A percentile compares a stretch with the other conserved stretches of the same genome.
These are phyloP conservation scores for Fusarium devonianum DNA, from an alignment of 2,329 filamentous ascomycete species.

Conservation along the genomic window DNA sequence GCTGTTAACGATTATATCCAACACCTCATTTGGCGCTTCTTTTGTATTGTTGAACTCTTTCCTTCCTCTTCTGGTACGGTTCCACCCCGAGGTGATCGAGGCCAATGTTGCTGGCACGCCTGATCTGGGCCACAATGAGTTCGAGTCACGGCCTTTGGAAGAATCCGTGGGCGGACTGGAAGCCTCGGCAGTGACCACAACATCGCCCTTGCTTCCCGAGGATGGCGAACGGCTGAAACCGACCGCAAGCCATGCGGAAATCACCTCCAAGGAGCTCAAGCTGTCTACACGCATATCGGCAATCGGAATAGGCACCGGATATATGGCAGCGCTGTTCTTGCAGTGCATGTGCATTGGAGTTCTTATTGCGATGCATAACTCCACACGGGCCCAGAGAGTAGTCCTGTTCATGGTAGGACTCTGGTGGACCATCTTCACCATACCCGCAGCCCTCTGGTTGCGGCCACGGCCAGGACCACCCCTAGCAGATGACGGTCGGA, in stretches of 20 bases:
- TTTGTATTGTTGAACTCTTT: conserved; percentile 97
- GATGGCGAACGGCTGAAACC: conserved; percentile 48
- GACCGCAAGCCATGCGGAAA: conserved; percentile 54
- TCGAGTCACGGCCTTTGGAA: conserved; percentile 48
- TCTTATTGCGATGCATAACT: conserved; percentile 74
- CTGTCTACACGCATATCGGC: conserved; percentile 92
- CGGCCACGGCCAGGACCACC: conserved; percentile 89
- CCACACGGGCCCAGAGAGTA: conserved; percentile 84
- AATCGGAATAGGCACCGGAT: conserved; percentile 92
- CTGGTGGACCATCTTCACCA: conserved; percentile 94
- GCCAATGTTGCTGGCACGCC: conserved; percentile 41
- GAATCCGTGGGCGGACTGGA: conserved; percentile 45
- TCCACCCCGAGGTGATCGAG: conserved; percentile 69
- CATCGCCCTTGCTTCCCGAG: conserved; percentile 55
- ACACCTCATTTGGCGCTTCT: conserved; percentile 92
- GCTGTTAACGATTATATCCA: conserved; percentile 85
- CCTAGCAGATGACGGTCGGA: conserved; percentile 56
- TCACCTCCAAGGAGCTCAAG: conserved; percentile 72
- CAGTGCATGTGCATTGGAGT: conserved; percentile 83
- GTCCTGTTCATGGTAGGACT: conserved; percentile 85
- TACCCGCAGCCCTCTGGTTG: conserved; percentile 87
- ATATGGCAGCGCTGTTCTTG: conserved; percentile 83
- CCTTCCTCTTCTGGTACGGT: conserved; percentile 85
- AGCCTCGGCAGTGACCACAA: conserved; percentile 50
- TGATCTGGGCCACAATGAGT: conserved; percentile 42